Conservation (phyloP, 345 rosid species). For the Brassica incana region DNA sequence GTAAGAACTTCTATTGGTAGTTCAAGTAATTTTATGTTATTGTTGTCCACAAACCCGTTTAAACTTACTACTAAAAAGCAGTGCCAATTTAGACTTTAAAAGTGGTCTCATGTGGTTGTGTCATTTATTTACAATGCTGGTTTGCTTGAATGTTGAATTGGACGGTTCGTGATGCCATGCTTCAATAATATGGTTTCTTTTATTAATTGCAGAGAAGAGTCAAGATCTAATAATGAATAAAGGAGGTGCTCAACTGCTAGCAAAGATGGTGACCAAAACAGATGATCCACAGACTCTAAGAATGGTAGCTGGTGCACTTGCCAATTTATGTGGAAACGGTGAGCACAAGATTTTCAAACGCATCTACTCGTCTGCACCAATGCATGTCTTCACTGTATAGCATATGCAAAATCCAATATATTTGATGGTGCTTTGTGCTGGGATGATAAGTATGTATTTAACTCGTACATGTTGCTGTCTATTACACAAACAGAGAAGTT, state of each 20-base stretch:
- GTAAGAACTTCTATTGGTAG: conserved; percentile 42
- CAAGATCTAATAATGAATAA: conserved; percentile 83
- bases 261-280: conserved; percentile 67
- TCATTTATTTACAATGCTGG: conserved; percentile 12
- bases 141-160: conserved; percentile 3
- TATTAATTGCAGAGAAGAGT: conserved; percentile 57
- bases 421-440: conserved; percentile 10
- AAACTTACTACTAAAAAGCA: neutral
- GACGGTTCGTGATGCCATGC: conserved; percentile 4
- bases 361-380: neutral
- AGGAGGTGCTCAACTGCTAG: conserved; percentile 80
- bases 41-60: neutral
- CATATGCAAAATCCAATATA: conserved; percentile 2
- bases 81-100: neutral
- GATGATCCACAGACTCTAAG: conserved; percentile 86
- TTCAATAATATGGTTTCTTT: neutral
- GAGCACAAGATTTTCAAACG: conserved; percentile 24
- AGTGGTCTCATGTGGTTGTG: conserved; percentile 9
- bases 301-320: conserved; percentile 97
- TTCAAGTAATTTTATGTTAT: conserved; percentile 12
- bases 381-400: conserved; percentile 8
- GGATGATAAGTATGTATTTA: conserved; percentile 11
- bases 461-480: neutral
- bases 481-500: conserved; percentile 54
- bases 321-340: conserved; percentile 96